phyloP scores from a whole-genome alignment of 306 rosid species.

The Morella rubra region DNA sequence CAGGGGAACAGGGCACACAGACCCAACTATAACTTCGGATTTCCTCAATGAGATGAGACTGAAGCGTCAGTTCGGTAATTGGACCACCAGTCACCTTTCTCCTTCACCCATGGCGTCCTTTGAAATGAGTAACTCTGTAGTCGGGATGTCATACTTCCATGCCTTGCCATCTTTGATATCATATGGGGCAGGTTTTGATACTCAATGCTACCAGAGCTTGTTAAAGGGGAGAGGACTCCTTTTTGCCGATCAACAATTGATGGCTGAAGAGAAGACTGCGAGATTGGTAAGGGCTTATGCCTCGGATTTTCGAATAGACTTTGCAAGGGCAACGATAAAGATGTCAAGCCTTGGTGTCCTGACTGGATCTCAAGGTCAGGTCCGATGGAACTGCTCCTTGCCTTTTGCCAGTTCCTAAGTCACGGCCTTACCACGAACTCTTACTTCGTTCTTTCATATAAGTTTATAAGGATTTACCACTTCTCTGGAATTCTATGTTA shows the following conservation, averaged over 20 bases:
- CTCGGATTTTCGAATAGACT: slow-evolving; percentile 77
- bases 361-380: slow-evolving; percentile 34
- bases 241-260: slow-evolving; percentile 81
- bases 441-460: background rate
- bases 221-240: slow-evolving; percentile 74
- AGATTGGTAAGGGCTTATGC: slow-evolving; percentile 69
- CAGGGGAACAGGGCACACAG: slow-evolving; percentile 63
- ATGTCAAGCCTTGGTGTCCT: slow-evolving; percentile 53
- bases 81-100: slow-evolving; percentile 18
- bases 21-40: slow-evolving; percentile 58
- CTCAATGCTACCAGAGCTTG: slow-evolving; percentile 65
- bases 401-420: slow-evolving; percentile 7
- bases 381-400: slow-evolving; percentile 35
- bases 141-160: slow-evolving; percentile 42
- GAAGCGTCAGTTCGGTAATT: slow-evolving; percentile 38
- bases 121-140: slow-evolving; percentile 30
- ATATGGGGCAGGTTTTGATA: slow-evolving; percentile 60
- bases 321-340: slow-evolving; percentile 65
- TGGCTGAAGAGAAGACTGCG: slow-evolving; percentile 60
- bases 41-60: slow-evolving; percentile 56
- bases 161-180: slow-evolving; percentile 48
- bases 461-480: too few species aligned
- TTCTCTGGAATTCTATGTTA: too few species aligned
- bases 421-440: background rate
- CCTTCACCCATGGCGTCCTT: slow-evolving; percentile 21